These are phyloP conservation scores for Arbutus unedo DNA, from an alignment of 148 eudicot genomes.

Conservation along the genomic window DNA sequence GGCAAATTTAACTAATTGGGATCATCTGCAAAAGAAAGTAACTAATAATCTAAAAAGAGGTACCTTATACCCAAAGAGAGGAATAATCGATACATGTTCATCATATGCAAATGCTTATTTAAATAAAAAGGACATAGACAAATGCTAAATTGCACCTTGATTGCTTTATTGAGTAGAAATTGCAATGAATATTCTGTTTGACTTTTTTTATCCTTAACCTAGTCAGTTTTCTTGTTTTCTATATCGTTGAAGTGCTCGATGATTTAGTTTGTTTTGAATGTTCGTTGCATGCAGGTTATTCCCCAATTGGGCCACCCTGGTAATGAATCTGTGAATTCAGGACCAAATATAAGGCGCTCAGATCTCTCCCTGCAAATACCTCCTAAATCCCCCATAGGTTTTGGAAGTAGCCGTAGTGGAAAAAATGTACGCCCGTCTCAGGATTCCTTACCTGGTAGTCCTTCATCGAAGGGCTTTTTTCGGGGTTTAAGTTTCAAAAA, in stretches of 20 bases:
- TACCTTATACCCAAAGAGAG: neutral
- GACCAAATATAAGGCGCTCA: conserved; percentile 35
- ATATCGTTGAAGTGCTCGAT: neutral
- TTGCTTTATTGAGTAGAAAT: neutral
- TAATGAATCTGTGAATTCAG: conserved; percentile 33
- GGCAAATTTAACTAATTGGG: neutral
- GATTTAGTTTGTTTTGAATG: neutral
- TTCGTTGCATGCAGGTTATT: conserved; percentile 39
- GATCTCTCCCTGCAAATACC: conserved; percentile 80
- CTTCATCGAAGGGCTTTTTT: conserved; percentile 58
- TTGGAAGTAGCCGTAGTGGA: conserved; percentile 37
- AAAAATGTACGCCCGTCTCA: neutral
- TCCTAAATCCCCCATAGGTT: conserved; percentile 37
- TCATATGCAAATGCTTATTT: neutral
- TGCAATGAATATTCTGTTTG: neutral
- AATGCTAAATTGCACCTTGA: neutral
- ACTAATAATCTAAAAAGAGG: neutral
- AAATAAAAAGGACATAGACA: neutral
- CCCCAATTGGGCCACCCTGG: conserved; percentile 18
- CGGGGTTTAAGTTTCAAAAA: conserved; percentile 80
- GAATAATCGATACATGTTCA: neutral
- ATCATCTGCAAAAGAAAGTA: neutral
- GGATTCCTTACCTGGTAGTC: conserved; percentile 25
- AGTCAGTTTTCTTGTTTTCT: neutral
- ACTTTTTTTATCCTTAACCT: neutral